Evolutionary conservation across 1,284 basidiomycete genomes (phyloP).

Genomic region (Trametes hirsuta): DNA sequence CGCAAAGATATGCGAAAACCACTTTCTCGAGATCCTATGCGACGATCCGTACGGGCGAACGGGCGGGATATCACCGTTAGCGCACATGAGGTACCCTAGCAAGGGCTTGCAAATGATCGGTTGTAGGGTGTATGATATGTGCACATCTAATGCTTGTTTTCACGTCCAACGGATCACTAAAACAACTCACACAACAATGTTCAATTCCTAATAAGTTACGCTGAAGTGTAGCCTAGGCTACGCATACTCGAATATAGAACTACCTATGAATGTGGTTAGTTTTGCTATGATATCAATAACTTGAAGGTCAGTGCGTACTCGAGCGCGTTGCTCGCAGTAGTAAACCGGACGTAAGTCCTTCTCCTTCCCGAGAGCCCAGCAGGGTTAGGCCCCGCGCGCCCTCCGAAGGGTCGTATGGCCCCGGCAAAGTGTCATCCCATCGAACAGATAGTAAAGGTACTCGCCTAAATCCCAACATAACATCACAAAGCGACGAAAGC

Average conservation of each 20-base stretch:
- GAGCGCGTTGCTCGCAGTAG: slow-evolving; percentile 6
- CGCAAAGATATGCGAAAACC: slow-evolving; percentile 86
- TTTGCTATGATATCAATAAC: neutral
- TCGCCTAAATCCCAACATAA: slow-evolving; percentile 24
- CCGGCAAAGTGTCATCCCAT: slow-evolving; percentile 69
- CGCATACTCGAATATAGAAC: no score
- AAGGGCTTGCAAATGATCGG: neutral
- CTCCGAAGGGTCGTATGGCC: slow-evolving; percentile 77
- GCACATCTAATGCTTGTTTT: neutral
- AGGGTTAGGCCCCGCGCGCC: slow-evolving; percentile 11
- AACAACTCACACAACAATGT: no score
- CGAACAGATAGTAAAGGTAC: slow-evolving; percentile 19
- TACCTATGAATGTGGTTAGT: neutral
- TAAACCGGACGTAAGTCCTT: slow-evolving; percentile 58
- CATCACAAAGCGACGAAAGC: slow-evolving; percentile 2
- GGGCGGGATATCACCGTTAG: slow-evolving; percentile 76
- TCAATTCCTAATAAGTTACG: no score
- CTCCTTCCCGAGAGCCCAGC: slow-evolving; percentile 46
- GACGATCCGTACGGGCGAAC: slow-evolving; percentile 69
- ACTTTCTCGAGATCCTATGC: slow-evolving; percentile 62
- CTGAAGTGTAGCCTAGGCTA: no score
- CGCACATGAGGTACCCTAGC: slow-evolving; percentile 67
- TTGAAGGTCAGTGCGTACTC: slow-evolving; percentile 7
- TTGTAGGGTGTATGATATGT: neutral
- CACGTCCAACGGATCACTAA: no score